These are phyloP conservation scores for Nitzschia sp. DNA, from an alignment of 108 stramenopile genomes.

Conservation along the genomic window DNA sequence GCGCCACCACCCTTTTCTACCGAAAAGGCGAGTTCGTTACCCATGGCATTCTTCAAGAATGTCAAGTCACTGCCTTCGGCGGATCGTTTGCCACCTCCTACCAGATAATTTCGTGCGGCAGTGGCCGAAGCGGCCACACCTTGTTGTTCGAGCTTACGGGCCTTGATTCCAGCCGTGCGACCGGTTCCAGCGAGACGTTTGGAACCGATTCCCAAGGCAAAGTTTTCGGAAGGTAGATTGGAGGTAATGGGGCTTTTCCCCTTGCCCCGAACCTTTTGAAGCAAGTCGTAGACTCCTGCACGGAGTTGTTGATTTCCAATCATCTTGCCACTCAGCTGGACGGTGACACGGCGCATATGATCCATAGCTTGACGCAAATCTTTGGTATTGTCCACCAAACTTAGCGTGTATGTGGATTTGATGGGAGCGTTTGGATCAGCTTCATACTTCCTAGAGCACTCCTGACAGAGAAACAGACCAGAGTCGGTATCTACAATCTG, in stretches of 20 bases:
- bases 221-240: slow-evolving; percentile 88
- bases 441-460: slow-evolving; percentile 63
- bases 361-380: slow-evolving; percentile 77
- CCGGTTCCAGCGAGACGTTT: slow-evolving; percentile 89
- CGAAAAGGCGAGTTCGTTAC: slow-evolving; percentile 80
- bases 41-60: slow-evolving; percentile 89
- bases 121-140: slow-evolving; percentile 61
- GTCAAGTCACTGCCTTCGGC: slow-evolving; percentile 60
- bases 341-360: slow-evolving; percentile 72
- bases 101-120: slow-evolving; percentile 42
- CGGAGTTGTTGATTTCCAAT: slow-evolving; percentile 69
- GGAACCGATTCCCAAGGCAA: slow-evolving; percentile 81
- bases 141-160: slow-evolving; percentile 72
- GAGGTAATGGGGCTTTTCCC: slow-evolving; percentile 70
- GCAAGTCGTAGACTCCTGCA: slow-evolving; percentile 76
- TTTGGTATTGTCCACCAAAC: slow-evolving; percentile 78
- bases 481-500: slow-evolving; percentile 73
- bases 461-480: slow-evolving; percentile 85
- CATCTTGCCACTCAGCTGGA: slow-evolving; percentile 79
- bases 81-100: slow-evolving; percentile 38
- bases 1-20: slow-evolving; percentile 90
- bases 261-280: slow-evolving; percentile 84
- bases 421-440: slow-evolving; percentile 74
- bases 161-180: slow-evolving; percentile 77
- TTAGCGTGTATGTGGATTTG: slow-evolving; percentile 66